Evolutionary conservation across 257 asterid species (phyloP).

Genomic region (Forsythia viridissima): DNA sequence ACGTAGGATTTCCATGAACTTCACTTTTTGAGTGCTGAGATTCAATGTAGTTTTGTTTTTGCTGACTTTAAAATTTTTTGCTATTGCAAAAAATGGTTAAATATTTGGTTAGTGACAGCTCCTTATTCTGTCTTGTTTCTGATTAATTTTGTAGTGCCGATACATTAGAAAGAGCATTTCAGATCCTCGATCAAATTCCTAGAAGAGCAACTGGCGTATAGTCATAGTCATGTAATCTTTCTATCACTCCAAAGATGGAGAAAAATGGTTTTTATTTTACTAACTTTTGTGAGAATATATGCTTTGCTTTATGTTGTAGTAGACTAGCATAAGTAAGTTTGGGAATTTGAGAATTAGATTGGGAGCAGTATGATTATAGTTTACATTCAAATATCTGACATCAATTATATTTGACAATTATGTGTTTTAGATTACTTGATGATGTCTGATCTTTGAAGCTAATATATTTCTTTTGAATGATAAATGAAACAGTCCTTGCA

Average conservation of each 20-base stretch:
- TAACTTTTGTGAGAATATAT: too few species aligned
- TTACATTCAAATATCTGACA: too few species aligned
- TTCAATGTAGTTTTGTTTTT: not conserved
- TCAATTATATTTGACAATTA: too few species aligned
- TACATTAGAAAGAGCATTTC: constrained; percentile 87
- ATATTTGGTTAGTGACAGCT: constrained; percentile 12
- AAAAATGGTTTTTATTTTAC: too few species aligned
- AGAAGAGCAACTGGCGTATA: constrained; percentile 99
- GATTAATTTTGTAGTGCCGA: constrained; percentile 63
- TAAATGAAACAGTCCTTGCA: too few species aligned
- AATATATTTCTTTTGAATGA: too few species aligned
- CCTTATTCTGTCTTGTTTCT: not conserved
- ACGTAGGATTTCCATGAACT: not conserved
- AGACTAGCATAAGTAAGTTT: too few species aligned
- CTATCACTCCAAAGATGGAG: constrained; percentile 6
- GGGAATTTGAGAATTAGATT: too few species aligned
- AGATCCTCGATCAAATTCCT: constrained; percentile 91
- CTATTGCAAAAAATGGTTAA: not conserved
- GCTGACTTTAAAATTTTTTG: constrained; percentile 4
- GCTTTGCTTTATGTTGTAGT: too few species aligned
- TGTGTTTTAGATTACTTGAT: too few species aligned
- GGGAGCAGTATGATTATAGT: too few species aligned
- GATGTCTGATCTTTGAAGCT: too few species aligned
- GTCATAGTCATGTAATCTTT: constrained; percentile 78
- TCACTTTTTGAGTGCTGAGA: not conserved